Evolutionary conservation across 306 rosid species (phyloP).

Genomic region (Herpetospermum pedunculosum): DNA sequence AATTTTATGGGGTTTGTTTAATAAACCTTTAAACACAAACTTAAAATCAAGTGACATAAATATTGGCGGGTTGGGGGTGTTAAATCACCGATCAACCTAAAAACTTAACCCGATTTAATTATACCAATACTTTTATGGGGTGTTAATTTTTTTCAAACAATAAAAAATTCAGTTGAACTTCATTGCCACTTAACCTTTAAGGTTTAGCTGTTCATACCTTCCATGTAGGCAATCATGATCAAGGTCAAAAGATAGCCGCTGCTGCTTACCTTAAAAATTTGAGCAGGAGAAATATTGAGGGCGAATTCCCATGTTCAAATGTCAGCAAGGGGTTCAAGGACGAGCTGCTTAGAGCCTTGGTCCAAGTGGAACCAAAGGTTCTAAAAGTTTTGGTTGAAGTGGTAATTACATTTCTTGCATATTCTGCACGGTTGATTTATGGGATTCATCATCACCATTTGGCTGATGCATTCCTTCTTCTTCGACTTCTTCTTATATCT

Average conservation of each 20-base stretch:
- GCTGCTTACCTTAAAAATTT: slow-evolving; percentile 71
- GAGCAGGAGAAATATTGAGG: slow-evolving; percentile 42
- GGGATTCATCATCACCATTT: not conserved
- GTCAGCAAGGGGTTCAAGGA: slow-evolving; percentile 75
- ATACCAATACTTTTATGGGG: too few species aligned
- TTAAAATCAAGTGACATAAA: not conserved
- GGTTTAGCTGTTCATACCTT: not conserved
- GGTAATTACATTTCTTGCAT: slow-evolving; percentile 23
- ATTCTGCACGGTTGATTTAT: not conserved
- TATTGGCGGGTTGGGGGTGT: not conserved
- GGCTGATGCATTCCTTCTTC: not conserved
- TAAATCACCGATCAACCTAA: too few species aligned
- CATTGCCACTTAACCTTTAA: not conserved
- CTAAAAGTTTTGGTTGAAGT: slow-evolving; percentile 65
- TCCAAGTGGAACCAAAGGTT: slow-evolving; percentile 44
- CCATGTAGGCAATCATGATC: slow-evolving; percentile 43
- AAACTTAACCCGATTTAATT: too few species aligned
- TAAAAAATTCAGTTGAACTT: not conserved
- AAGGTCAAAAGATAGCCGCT: slow-evolving; percentile 60
- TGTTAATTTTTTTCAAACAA: too few species aligned
- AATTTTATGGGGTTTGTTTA: not conserved
- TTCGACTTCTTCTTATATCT: not conserved
- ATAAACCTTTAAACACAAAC: not conserved
- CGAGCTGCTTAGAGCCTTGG: slow-evolving; percentile 54
- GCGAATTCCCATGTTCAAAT: slow-evolving; percentile 23